phyloP scores from a whole-genome alignment of 495 filamentous ascomycete genomes.

The Penicillium ochrochloron region DNA sequence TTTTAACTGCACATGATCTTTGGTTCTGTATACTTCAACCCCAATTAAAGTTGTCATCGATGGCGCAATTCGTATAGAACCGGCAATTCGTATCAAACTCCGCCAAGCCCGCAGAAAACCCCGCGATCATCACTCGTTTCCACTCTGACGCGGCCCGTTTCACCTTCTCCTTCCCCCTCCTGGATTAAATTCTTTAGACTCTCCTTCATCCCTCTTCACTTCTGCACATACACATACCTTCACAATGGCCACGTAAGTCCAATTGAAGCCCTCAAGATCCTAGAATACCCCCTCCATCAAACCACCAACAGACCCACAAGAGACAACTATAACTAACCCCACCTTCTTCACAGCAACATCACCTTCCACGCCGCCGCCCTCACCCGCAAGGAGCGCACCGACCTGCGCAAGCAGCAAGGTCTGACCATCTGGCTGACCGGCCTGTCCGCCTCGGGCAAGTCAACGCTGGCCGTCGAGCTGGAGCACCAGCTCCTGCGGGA shows the following conservation, averaged over 20 bases:
- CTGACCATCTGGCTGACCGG: conserved; percentile 98
- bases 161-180: conserved; percentile 17
- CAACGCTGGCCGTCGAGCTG: conserved; percentile 91
- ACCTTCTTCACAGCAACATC: conserved; percentile 73
- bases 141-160: conserved; percentile 31
- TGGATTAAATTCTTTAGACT: conserved; percentile 7
- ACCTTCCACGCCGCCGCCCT: conserved; percentile 95
- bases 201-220: conserved; percentile 17
- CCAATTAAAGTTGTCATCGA: not conserved
- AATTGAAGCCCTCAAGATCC: conserved; percentile 9
- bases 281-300: not conserved
- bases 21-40: not conserved
- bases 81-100: not conserved
- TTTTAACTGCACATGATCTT: not conserved
- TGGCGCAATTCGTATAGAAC: conserved; percentile 9
- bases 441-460: conserved; percentile 93
- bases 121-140: conserved; percentile 29
- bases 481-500: conserved; percentile 84
- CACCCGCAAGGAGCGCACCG: conserved; percentile 80
- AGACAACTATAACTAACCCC: conserved; percentile 17
- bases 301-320: conserved; percentile 4
- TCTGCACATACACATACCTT: conserved; percentile 28
- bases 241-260: conserved; percentile 54
- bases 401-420: conserved; percentile 79
- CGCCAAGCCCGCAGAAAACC: conserved; percentile 15